Percentiles rank a stretch among this genome's conserved stretches.
Evolutionary conservation across 2,329 filamentous ascomycete genomes (phyloP).

Genomic region (Sporothrix phasma): DNA sequence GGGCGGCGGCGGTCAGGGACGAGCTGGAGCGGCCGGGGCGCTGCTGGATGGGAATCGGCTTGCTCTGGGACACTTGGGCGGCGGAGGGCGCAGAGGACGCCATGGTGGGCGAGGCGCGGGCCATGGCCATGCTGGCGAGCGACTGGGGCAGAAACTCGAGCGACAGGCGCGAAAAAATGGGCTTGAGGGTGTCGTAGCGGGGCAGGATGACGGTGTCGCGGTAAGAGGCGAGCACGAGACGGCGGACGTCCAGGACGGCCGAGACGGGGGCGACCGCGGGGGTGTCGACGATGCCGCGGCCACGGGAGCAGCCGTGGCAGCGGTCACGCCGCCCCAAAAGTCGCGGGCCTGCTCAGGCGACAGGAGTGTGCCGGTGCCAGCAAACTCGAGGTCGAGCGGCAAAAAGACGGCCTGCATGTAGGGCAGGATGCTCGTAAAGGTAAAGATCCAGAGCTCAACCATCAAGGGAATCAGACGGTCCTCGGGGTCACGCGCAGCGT

Average conservation of each 20-base stretch:
- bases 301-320: conserved; percentile 23
- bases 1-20: conserved; percentile 9
- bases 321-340: conserved; percentile 67
- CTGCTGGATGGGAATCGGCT: conserved; percentile 39
- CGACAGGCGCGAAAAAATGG: conserved; percentile 79
- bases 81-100: not conserved
- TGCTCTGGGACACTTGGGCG: conserved; percentile 26
- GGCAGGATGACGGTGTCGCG: conserved; percentile 82
- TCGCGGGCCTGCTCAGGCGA: conserved; percentile 69
- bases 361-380: conserved; percentile 72
- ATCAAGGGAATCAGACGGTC: conserved; percentile 82
- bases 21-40: conserved; percentile 22
- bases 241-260: conserved; percentile 68
- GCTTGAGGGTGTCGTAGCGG: conserved; percentile 78
- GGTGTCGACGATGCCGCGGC: conserved; percentile 24
- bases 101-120: not conserved
- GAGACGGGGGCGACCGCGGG: conserved; percentile 36
- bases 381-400: conserved; percentile 86
- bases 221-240: conserved; percentile 78
- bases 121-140: conserved; percentile 37
- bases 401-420: conserved; percentile 95
- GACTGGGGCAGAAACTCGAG: conserved; percentile 62
- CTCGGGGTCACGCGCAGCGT: conserved; percentile 69
- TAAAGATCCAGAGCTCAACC: conserved; percentile 88
- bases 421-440: conserved; percentile 81